Evolutionary conservation across 371 early-diverging fungal species (phyloP).

Genomic region (Parasitella parasitica): DNA sequence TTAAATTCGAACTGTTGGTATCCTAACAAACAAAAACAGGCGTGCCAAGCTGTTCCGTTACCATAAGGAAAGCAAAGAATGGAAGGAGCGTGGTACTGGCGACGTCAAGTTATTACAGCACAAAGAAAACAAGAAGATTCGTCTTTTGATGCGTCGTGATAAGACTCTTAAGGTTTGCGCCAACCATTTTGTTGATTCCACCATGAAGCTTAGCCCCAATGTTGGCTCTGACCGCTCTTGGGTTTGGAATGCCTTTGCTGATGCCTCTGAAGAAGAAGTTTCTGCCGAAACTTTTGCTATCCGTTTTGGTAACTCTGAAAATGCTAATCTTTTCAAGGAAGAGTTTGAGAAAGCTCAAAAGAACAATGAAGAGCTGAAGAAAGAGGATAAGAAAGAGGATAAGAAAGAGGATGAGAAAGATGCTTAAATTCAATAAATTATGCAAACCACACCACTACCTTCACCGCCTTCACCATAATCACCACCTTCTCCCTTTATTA

Average conservation of each 20-base stretch:
- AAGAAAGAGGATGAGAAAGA: neutral
- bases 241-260: constrained; percentile 92
- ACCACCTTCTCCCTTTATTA: too few relatives aligned
- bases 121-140: constrained; percentile 83
- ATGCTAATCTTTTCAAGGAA: constrained; percentile 54
- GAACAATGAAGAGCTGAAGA: constrained; percentile 32
- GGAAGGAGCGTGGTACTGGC: constrained; percentile 99
- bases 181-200: constrained; percentile 92
- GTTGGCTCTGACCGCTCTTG: constrained; percentile 97
- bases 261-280: constrained; percentile 87
- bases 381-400: constrained; percentile 21
- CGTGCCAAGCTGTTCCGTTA: constrained; percentile 98
- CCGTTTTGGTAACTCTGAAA: constrained; percentile 94
- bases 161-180: constrained; percentile 98
- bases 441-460: too few relatives aligned
- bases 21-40: constrained; percentile 48
- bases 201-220: constrained; percentile 88
- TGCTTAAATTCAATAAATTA: neutral
- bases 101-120: constrained; percentile 94
- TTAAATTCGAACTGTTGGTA: neutral
- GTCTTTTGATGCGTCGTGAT: constrained; percentile 96
- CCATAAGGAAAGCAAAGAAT: constrained; percentile 84
- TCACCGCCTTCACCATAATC: too few relatives aligned
- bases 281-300: constrained; percentile 90
- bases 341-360: constrained; percentile 51